These are phyloP conservation scores for Penicillium palitans DNA, from an alignment of 2,329 filamentous ascomycete species.

Conservation along the genomic window DNA sequence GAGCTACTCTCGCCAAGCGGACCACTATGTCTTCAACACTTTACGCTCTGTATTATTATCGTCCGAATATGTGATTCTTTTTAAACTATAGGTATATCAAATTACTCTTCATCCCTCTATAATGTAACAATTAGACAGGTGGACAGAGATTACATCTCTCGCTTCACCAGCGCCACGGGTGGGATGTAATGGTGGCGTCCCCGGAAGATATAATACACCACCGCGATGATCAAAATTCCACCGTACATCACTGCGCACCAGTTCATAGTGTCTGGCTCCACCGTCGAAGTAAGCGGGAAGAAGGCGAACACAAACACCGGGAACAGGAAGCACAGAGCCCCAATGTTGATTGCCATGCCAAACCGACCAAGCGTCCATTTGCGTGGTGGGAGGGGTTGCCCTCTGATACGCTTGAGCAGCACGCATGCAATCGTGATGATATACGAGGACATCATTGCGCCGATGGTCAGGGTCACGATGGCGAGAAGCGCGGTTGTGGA, in stretches of 20 bases:
- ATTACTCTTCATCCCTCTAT: background rate
- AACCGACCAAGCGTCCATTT: slow-evolving; percentile 37
- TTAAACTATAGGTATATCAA: no score
- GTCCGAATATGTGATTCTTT: background rate
- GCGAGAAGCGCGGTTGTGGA: slow-evolving; percentile 1
- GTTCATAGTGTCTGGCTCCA: slow-evolving; percentile 40
- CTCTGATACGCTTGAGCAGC: slow-evolving; percentile 34
- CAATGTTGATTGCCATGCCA: slow-evolving; percentile 38
- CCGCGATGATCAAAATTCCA: slow-evolving; percentile 36
- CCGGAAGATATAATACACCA: slow-evolving; percentile 37
- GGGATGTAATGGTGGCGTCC: slow-evolving; percentile 39
- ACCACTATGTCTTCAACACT: background rate
- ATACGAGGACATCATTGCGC: slow-evolving; percentile 4
- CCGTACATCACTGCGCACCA: slow-evolving; percentile 42
- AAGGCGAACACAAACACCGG: slow-evolving; percentile 41
- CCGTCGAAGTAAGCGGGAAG: slow-evolving; percentile 35
- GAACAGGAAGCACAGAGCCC: slow-evolving; percentile 35
- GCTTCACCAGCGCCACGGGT: slow-evolving; percentile 28
- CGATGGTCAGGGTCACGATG: slow-evolving; percentile 1
- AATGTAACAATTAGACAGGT: background rate
- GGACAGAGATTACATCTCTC: slow-evolving; percentile 9
- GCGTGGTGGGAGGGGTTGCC: slow-evolving; percentile 34
- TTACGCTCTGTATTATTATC: no score
- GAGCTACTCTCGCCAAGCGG: background rate
- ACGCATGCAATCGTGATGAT: slow-evolving; percentile 29